These are phyloP conservation scores for Mycena galopus DNA, from an alignment of 768 basidiomycete species.

Conservation along the genomic window DNA sequence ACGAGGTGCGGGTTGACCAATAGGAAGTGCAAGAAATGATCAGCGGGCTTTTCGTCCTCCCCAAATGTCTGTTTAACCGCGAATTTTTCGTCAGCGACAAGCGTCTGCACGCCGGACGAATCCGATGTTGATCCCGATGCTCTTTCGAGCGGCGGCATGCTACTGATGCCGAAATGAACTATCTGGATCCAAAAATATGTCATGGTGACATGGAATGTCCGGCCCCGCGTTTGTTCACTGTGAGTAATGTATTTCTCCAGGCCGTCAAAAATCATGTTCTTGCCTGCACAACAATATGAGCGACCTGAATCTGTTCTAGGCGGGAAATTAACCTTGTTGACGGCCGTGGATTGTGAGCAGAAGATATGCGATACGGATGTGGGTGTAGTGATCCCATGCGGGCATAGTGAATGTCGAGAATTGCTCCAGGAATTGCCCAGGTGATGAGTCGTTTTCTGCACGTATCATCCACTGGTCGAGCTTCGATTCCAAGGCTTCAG, in stretches of 20 bases:
- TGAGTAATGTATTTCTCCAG: too few species aligned
- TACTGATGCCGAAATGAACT: conserved; percentile 62
- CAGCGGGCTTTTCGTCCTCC: background rate
- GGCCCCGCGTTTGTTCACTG: too few species aligned
- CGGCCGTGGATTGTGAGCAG: conserved; percentile 56
- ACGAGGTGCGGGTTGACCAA: conserved; percentile 56
- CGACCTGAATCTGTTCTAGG: too few species aligned
- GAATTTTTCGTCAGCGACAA: background rate
- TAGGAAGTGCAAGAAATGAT: conserved; percentile 53
- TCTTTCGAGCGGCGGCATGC: conserved; percentile 31
- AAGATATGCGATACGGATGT: conserved; percentile 57
- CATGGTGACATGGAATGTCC: too few species aligned
- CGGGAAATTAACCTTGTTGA: conserved; percentile 61
- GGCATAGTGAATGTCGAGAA: conserved; percentile 53
- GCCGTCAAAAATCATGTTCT: too few species aligned
- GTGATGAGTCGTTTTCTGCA: conserved; percentile 44
- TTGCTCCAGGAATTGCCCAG: conserved; percentile 50
- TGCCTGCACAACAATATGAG: too few species aligned
- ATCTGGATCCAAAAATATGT: conserved; percentile 66
- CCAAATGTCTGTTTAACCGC: background rate
- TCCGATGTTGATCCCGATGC: background rate
- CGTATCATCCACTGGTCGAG: conserved; percentile 53
- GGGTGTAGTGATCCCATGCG: conserved; percentile 63
- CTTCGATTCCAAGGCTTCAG: conserved; percentile 47
- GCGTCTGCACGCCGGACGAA: background rate